Evolutionary conservation across 2,329 filamentous ascomycete genomes (phyloP).

Genomic region (Pseudogymnoascus sp.): DNA sequence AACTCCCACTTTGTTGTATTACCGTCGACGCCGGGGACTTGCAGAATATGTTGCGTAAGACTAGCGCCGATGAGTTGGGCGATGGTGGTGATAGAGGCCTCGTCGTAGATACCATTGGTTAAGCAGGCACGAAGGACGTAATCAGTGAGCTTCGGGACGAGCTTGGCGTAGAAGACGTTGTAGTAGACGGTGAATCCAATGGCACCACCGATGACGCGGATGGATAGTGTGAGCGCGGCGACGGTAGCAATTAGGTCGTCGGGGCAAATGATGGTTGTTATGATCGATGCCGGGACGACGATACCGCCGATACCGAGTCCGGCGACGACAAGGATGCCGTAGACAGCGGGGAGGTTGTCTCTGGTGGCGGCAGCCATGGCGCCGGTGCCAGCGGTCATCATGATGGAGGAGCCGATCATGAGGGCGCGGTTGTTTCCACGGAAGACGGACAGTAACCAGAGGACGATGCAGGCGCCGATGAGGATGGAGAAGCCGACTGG

Average conservation of each 20-base stretch:
- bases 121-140: constrained; percentile 16
- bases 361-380: constrained; percentile 40
- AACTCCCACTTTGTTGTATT: constrained; percentile 41
- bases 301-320: constrained; percentile 60
- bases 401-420: constrained; percentile 47
- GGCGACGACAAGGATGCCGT: constrained; percentile 50
- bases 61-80: not conserved
- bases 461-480: constrained; percentile 48
- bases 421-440: constrained; percentile 51
- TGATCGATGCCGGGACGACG: constrained; percentile 58
- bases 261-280: constrained; percentile 61
- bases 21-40: constrained; percentile 43
- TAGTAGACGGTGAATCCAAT: constrained; percentile 55
- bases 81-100: constrained; percentile 37
- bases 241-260: constrained; percentile 63
- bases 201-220: constrained; percentile 59
- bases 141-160: constrained; percentile 19
- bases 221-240: constrained; percentile 58
- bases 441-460: constrained; percentile 48
- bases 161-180: constrained; percentile 43
- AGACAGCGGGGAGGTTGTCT: constrained; percentile 46
- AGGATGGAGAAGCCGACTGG: constrained; percentile 58
- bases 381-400: constrained; percentile 61
- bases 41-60: constrained; percentile 29
- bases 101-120: constrained; percentile 23